Evolutionary conservation across 2,329 filamentous ascomycete species (phyloP), one percentile per base, ranked within the genome.

Genomic region (Botrytis galanthina): DNA sequence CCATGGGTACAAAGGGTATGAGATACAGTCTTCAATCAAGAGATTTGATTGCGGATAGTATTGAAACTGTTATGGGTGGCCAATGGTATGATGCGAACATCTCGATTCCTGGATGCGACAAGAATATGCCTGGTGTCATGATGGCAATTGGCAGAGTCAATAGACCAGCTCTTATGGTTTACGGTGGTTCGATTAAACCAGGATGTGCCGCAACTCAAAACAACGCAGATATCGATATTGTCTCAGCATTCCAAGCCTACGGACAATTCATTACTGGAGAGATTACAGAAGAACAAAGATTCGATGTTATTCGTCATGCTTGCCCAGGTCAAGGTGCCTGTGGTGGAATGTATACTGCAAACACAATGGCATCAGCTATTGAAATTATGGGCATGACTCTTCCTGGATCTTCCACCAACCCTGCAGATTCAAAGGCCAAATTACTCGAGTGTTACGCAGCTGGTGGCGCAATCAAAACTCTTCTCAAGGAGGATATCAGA

Each of bases 71-170:
- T 79, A 99, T 98, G 95, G 92, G 94, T 78, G 96, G 94, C 26
- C 96, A 99, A 84, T 98, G 95, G 94, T 98, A 99, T 82, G 96
- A 99, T 83, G 95, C 91, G 78, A 98, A 98, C 84, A 92, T 99
- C 81, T 97, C 94, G 71, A 92, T 99, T 79, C 96, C 96, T 22
- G 96, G 96, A 67, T 99, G 96, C 84, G 96, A 99, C 88, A 99
- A 99, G 90, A 99, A 99, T 85, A 98, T 99, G 96, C 94, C 94
- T 1, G 93, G 93, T 83, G 93, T 96, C 20, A 85, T 94, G 79
- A 96, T 96, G 80, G 96, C 95, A 73, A 98, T 98, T 93, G 95
- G 94, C 54, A 90, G 96, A 78, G 90, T 98, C 77, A 98, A 99
- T 86, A 87, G 96, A 64, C 96, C 96, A 44, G 94, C 93, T 79